These are phyloP conservation scores for Linum tenue DNA, from an alignment of 345 rosid species.

Conservation along the genomic window DNA sequence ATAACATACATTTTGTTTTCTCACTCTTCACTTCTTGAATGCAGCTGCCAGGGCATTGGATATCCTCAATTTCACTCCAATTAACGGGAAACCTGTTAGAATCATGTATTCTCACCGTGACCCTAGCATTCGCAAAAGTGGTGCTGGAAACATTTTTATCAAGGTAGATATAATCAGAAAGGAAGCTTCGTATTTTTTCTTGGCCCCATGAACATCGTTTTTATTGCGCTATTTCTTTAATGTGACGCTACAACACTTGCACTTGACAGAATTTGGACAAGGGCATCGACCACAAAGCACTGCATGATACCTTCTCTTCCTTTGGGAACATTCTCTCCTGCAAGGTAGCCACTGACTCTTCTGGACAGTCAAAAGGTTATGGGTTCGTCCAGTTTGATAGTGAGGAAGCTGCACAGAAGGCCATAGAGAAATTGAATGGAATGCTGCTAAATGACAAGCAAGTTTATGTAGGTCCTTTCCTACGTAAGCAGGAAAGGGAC, in stretches of 20 bases:
- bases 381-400: slow-evolving; percentile 87
- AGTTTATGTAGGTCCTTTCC: slow-evolving; percentile 91
- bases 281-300: slow-evolving; percentile 78
- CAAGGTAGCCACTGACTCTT: slow-evolving; percentile 76
- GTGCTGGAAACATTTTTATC: slow-evolving; percentile 88
- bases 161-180: slow-evolving; percentile 38
- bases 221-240: slow-evolving; percentile 3
- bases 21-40: background rate
- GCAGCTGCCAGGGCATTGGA: slow-evolving; percentile 89
- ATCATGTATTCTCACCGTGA: slow-evolving; percentile 83
- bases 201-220: background rate
- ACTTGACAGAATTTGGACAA: slow-evolving; percentile 70
- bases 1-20: too few species aligned
- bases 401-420: slow-evolving; percentile 71
- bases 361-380: slow-evolving; percentile 88
- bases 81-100: slow-evolving; percentile 71
- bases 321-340: slow-evolving; percentile 87
- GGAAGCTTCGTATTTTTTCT: background rate
- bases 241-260: background rate
- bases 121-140: slow-evolving; percentile 71
- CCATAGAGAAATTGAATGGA: slow-evolving; percentile 72
- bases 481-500: slow-evolving; percentile 90
- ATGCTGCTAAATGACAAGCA: slow-evolving; percentile 94
- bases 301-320: slow-evolving; percentile 71
- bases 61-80: slow-evolving; percentile 58